Percentiles rank a stretch among this genome's conserved stretches.
Evolutionary conservation across 1,139 yeast species (phyloP).

Genomic region (Sugiyamaella neomexicana): DNA sequence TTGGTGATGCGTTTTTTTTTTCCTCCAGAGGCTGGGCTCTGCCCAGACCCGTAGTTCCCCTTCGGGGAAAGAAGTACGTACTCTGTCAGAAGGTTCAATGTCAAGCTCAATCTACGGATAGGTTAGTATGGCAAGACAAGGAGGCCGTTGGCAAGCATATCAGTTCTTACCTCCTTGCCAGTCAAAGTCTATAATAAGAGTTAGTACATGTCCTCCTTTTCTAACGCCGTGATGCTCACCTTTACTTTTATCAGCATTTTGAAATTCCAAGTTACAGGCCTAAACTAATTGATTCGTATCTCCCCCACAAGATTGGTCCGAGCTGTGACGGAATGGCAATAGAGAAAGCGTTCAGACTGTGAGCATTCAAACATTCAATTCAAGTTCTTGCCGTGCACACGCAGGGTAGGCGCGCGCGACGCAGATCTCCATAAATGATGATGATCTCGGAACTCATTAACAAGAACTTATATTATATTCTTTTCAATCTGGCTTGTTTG

Average conservation of each 20-base stretch:
- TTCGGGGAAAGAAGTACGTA: slow-evolving; percentile 34
- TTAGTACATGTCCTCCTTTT: slow-evolving; percentile 2
- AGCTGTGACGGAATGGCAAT: neutral
- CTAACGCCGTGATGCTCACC: slow-evolving; percentile 37
- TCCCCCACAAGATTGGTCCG: no score
- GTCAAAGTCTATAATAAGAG: slow-evolving; percentile 38
- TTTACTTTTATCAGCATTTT: slow-evolving; percentile 67
- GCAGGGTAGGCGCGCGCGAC: neutral
- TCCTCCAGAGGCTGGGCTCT: neutral
- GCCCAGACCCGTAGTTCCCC: neutral
- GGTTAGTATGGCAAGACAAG: slow-evolving; percentile 1
- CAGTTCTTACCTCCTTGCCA: slow-evolving; percentile 55
- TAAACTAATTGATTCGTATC: no score
- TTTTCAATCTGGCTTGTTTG: neutral
- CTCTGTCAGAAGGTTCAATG: slow-evolving; percentile 71
- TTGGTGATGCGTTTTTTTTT: neutral
- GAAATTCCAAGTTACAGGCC: neutral
- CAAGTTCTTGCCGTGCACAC: neutral
- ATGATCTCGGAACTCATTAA: no score
- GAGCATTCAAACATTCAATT: no score
- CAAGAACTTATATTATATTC: no score
- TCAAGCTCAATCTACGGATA: slow-evolving; percentile 65
- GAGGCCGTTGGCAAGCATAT: no score
- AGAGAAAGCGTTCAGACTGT: neutral
- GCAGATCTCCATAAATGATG: neutral